Evolutionary conservation across 2,329 filamentous ascomycete species (phyloP).

Genomic region (Fonsecaea pedrosoi): DNA sequence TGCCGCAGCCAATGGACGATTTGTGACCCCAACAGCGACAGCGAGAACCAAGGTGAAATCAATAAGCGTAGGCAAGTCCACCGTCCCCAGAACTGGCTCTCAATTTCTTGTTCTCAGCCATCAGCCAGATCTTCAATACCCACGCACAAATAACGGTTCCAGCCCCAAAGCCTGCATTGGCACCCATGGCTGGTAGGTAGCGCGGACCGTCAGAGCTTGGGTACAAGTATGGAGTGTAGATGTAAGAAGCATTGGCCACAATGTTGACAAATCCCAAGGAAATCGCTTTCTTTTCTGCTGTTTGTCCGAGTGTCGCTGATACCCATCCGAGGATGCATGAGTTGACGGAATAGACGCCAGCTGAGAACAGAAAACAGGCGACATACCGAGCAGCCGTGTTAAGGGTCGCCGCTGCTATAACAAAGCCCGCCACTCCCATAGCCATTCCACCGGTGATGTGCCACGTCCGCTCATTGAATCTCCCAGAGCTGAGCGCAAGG

Average conservation of each 20-base stretch:
- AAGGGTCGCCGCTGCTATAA: constrained; percentile 53
- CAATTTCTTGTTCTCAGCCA: constrained; percentile 19
- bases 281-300: constrained; percentile 53
- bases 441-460: constrained; percentile 69
- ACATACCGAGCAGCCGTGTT: constrained; percentile 44
- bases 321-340: constrained; percentile 53
- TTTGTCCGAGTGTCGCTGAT: constrained; percentile 64
- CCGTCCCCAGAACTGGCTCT: constrained; percentile 1
- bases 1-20: background rate
- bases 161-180: constrained; percentile 12
- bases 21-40: background rate
- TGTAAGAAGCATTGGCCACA: constrained; percentile 71
- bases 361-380: constrained; percentile 43
- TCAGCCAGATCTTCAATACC: constrained; percentile 14
- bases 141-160: constrained; percentile 13
- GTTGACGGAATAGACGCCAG: constrained; percentile 46
- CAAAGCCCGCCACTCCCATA: constrained; percentile 58
- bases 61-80: constrained; percentile 31
- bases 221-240: constrained; percentile 74
- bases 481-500: constrained; percentile 40
- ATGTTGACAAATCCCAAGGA: constrained; percentile 56
- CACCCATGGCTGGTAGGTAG: constrained; percentile 40
- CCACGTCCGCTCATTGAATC: constrained; percentile 66
- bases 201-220: constrained; percentile 49
- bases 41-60: constrained; percentile 31